Evolutionary conservation across 2,329 filamentous ascomycete species (phyloP).

Genomic region (Ceratocystis cubensis): DNA sequence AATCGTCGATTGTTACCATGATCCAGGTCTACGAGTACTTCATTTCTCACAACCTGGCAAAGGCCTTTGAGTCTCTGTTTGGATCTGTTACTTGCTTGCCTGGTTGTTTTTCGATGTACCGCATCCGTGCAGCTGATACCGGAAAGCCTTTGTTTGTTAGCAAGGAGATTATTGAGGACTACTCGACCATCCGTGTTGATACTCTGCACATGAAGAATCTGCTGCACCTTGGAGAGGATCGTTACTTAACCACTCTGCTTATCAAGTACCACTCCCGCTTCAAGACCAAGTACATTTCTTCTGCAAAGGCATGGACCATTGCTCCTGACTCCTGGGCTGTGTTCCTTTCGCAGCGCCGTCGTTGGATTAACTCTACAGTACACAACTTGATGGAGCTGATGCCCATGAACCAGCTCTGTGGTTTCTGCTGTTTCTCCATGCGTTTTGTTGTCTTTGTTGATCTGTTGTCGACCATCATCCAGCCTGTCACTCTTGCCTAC

Average conservation of each 20-base stretch:
- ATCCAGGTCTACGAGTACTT: conserved; percentile 99
- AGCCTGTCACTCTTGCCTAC: conserved; percentile 83
- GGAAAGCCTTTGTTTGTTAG: conserved; percentile 96
- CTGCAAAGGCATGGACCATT: conserved; percentile 90
- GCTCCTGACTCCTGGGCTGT: conserved; percentile 88
- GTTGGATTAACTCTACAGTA: conserved; percentile 99
- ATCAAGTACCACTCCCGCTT: conserved; percentile 86
- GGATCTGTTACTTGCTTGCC: conserved; percentile 95
- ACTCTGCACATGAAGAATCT: conserved; percentile 98
- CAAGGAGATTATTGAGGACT: conserved; percentile 75
- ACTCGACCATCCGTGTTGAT: conserved; percentile 88
- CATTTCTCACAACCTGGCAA: conserved; percentile 93
- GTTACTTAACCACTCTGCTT: conserved; percentile 87
- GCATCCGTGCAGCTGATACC: conserved; percentile 83
- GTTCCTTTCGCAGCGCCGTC: conserved; percentile 94
- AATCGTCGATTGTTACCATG: conserved; percentile 90
- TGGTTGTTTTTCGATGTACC: conserved; percentile 98
- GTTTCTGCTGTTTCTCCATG: conserved; percentile 99
- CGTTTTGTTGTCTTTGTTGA: conserved; percentile 94
- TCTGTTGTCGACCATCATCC: conserved; percentile 78
- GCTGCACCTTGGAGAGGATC: conserved; percentile 91
- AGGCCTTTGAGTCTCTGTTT: conserved; percentile 95
- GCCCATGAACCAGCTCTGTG: conserved; percentile 83
- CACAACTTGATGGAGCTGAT: conserved; percentile 96
- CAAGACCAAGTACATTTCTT: conserved; percentile 95